Evolutionary conservation across 345 rosid genomes (phyloP).

Genomic region (Salix viminalis): DNA sequence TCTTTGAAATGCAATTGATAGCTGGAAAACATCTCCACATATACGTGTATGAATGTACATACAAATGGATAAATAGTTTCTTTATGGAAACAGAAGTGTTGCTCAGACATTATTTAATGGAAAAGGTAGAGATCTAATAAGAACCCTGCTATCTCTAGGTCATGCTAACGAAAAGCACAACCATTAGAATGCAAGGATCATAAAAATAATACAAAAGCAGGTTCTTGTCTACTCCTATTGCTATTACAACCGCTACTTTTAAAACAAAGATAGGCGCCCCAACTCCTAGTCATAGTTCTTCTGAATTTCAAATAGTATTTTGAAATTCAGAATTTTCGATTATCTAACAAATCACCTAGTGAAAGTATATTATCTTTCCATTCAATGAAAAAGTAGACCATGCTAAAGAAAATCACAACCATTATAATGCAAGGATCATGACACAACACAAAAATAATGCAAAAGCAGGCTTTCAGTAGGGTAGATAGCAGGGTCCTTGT

Average conservation of each 20-base stretch:
- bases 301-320: no score
- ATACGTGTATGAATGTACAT: neutral
- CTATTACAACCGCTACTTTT: no score
- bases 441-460: no score
- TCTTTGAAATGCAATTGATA: neutral
- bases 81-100: neutral
- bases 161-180: neutral
- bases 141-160: neutral
- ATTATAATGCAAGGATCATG: no score
- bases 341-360: no score
- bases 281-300: no score
- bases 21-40: neutral
- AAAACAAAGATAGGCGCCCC: no score
- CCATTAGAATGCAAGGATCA: neutral
- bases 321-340: no score
- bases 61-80: neutral
- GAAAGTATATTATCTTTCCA: no score
- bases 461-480: neutral
- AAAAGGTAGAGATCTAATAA: neutral
- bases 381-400: no score
- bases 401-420: no score
- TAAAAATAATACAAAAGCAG: neutral
- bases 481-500: neutral
- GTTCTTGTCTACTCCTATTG: no score
- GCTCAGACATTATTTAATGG: neutral